Base-by-base conservation (phyloP, 2,329 filamentous ascomycete genomes). In the Raffaelea deltoideospora region DNA sequence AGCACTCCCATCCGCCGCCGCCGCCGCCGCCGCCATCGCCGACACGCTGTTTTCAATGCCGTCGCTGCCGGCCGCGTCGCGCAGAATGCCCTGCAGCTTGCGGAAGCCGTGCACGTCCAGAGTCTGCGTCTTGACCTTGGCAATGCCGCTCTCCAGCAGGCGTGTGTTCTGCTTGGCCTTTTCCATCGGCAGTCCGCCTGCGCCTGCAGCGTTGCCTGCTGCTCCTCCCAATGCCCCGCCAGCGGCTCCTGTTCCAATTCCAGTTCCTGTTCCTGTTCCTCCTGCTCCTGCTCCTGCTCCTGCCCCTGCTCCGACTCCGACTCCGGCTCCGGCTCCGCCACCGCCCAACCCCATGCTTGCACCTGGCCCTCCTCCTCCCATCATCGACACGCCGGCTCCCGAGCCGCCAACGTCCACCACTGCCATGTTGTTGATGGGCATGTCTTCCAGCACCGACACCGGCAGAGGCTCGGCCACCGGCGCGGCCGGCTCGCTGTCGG, bases 31-130 rank as follows among this genome's bases (percentile, higher is more conserved):
- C 36, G 32, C 34, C 34, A 6, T 15, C 3, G 14, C 21, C 14
- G n/a, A 5, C 5, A 17, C 14, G 29, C n/a, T 19, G 10, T 10
- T 31, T 17, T 31, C 35, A 24, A 27, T 33, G 2, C 39, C 36
- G 4, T 30, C 35, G 17, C 33, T 19, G 34, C 29, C 40, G 33
- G 34, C 35, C 9, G 39, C 39, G 40, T 80, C 76, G 44, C 79
- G 76, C 41, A 85, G 67, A 44, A 86, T 67, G 28, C 76, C 76
- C 53, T 87, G 81, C 34, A 87, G 63, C 49, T 82, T 81, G 37
- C 81, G 72, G 64, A 87, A 85, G 39, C 81, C 81, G 50, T 86
- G 80, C 4, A 82, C 79, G 50, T 87, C 82, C n/a, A 88, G 68
- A 1, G 73, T 73, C 47, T 74, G 73, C 22, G 71, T 66, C 46